Evolutionary conservation across 2,329 filamentous ascomycete genomes (phyloP), one percentile per base, ranked within the genome.

Genomic region (Thielaviopsis punctulata): DNA sequence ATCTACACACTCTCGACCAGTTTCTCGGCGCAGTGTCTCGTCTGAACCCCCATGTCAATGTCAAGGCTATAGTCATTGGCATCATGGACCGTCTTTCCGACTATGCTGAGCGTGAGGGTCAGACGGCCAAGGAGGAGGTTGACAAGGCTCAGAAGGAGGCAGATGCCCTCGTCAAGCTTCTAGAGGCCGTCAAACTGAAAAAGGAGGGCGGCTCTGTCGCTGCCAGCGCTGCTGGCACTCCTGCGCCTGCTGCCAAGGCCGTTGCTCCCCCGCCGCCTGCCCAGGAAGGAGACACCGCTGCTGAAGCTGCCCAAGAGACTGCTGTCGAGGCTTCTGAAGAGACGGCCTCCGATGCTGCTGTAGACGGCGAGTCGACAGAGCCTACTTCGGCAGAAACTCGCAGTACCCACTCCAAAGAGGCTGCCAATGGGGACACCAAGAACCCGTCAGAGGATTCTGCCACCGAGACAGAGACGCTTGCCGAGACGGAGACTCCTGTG

Each of bases 61-160:
- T 98, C 68, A 98, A 98, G 69, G 85, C 86, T 46, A 98, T 98
- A 54, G 90, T 98, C 9, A 95, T 96, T 62, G 92, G 90, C 23
- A 73, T 98, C 55, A 98, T 98, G 93, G 90, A 98, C 63, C 80
- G 92, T 39, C 69, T 98, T 25, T 95, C 92, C 6, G 83, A 88
- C 52, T 98, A 95, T 65, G 90, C 92, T n/a, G 84, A 92, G 60
- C 77, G 89, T 53, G 90, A 96, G 66, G 77, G 86, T 3, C 78
- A 86, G 58, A 55, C 45, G 4, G 46, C 23, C 6, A 82, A 87
- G 51, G 86, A 95, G 51, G 89, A 90, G 0, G 77, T 94, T 51
- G 72, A 77, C n/a, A 79, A 77, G 46, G 77, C 85, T 4, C 78
- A 86, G 58, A 76, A 77, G 22, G 82, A 85, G 52, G 73, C 77